These are phyloP conservation scores for Nakaseomyces nivariensis DNA, from an alignment of 1,139 yeast genomes.

Conservation along the genomic window DNA sequence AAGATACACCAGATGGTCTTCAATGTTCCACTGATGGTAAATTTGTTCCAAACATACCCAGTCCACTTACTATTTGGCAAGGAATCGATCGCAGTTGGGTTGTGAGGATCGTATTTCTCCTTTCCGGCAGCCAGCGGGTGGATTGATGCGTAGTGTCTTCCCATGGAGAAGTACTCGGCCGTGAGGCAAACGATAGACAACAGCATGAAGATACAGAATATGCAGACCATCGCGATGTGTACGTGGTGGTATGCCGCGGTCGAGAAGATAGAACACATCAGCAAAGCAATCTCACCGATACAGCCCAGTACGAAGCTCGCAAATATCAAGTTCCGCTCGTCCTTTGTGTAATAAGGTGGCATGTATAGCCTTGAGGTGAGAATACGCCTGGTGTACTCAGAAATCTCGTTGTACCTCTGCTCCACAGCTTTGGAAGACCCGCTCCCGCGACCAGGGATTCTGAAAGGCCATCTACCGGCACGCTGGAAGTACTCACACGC, in stretches of 20 bases:
- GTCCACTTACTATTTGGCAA: conserved; percentile 33
- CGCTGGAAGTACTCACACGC: conserved; percentile 29
- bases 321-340: conserved; percentile 31
- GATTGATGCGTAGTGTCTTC: conserved; percentile 37
- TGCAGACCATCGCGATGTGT: conserved; percentile 61
- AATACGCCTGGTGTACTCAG: conserved; percentile 11
- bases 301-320: conserved; percentile 34
- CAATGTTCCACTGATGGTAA: conserved; percentile 41
- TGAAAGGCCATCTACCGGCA: conserved; percentile 7
- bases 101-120: background rate
- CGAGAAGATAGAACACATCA: conserved; percentile 67
- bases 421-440: conserved; percentile 5
- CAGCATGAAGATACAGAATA: conserved; percentile 66
- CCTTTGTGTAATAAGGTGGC: conserved; percentile 32
- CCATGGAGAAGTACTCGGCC: conserved; percentile 52
- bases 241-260: conserved; percentile 49
- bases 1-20: conserved; percentile 55
- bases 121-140: conserved; percentile 20
- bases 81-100: conserved; percentile 18
- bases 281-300: conserved; percentile 68
- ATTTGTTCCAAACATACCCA: conserved; percentile 29
- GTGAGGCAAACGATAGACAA: conserved; percentile 54
- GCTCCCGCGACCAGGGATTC: background rate
- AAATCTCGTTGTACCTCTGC: conserved; percentile 6
- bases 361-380: conserved; percentile 15